Percentiles rank a stretch among this genome's conserved stretches.
Evolutionary conservation across 768 basidiomycete genomes (phyloP).

Genomic region (Mrakia gelida): DNA sequence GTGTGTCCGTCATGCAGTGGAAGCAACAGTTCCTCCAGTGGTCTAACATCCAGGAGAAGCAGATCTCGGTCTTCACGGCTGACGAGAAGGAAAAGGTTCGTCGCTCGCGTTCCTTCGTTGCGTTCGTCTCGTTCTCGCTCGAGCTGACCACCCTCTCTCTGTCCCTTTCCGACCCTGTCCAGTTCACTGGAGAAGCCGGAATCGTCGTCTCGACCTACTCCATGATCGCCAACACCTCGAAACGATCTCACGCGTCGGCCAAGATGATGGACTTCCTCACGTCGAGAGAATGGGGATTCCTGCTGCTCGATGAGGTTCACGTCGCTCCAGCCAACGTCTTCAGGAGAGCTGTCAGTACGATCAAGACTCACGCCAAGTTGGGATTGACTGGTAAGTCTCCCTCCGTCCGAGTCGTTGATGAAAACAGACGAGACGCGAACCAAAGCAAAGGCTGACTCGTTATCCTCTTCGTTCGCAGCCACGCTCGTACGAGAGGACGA

Average conservation of each 20-base stretch:
- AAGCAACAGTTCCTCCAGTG: conserved; percentile 96
- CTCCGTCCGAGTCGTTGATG: no score
- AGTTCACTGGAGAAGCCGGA: conserved; percentile 96
- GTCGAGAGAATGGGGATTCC: conserved; percentile 98
- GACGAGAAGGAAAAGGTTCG: conserved; percentile 90
- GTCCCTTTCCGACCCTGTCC: background rate
- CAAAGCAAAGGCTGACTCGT: background rate
- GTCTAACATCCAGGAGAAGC: conserved; percentile 94
- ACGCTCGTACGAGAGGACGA: conserved; percentile 98
- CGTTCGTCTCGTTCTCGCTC: background rate
- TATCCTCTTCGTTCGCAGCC: conserved; percentile 53
- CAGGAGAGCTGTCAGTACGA: conserved; percentile 91
- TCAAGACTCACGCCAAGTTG: conserved; percentile 97
- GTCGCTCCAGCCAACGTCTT: conserved; percentile 99
- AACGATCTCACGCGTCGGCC: conserved; percentile 96
- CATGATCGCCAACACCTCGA: conserved; percentile 98
- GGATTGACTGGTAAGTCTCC: conserved; percentile 75
- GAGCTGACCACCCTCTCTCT: background rate
- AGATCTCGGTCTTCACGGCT: conserved; percentile 96
- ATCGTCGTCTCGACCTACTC: conserved; percentile 99
- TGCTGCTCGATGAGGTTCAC: conserved; percentile 95
- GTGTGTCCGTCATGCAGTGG: conserved; percentile 88
- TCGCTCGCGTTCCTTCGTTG: background rate
- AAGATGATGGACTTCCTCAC: conserved; percentile 99
- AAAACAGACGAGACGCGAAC: no score